These are phyloP conservation scores for Gryganskiella cystojenkinii DNA, from an alignment of 192 early-diverging fungal genomes.

Conservation along the genomic window DNA sequence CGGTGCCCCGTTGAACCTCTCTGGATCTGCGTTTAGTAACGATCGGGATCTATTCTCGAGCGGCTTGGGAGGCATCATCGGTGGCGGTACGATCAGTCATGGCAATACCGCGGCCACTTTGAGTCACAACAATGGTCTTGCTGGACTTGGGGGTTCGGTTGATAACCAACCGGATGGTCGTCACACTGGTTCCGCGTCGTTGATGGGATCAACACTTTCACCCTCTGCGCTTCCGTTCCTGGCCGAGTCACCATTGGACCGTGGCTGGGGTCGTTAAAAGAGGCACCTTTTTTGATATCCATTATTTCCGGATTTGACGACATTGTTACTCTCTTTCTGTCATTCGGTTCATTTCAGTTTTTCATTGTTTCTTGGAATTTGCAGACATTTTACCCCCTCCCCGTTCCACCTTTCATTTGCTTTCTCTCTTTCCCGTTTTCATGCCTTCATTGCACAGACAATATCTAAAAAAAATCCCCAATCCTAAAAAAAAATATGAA, in stretches of 20 bases:
- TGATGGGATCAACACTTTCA: slow-evolving; percentile 27
- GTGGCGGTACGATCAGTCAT: slow-evolving; percentile 47
- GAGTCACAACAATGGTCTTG: background rate
- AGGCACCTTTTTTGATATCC: no score
- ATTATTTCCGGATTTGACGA: no score
- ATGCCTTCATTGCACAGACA: background rate
- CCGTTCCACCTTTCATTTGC: no score
- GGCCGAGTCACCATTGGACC: slow-evolving; percentile 21
- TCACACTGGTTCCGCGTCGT: background rate
- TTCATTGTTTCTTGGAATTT: background rate
- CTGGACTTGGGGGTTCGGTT: background rate
- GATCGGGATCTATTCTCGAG: slow-evolving; percentile 42
- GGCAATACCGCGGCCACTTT: background rate
- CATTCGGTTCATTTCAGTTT: background rate
- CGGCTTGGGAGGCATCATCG: slow-evolving; percentile 45
- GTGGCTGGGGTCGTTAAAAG: slow-evolving; percentile 31
- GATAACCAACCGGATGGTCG: background rate
- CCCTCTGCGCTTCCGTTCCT: slow-evolving; percentile 38
- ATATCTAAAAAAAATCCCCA: no score
- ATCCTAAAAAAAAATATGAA: no score
- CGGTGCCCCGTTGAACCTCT: background rate
- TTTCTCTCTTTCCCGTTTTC: background rate
- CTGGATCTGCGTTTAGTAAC: slow-evolving; percentile 19
- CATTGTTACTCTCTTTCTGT: background rate
- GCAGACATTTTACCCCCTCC: no score